A percentile compares a stretch with the other conserved stretches of the same genome.
Conservation (phyloP, 805 yeast species). For the Candida tallmaniae region DNA sequence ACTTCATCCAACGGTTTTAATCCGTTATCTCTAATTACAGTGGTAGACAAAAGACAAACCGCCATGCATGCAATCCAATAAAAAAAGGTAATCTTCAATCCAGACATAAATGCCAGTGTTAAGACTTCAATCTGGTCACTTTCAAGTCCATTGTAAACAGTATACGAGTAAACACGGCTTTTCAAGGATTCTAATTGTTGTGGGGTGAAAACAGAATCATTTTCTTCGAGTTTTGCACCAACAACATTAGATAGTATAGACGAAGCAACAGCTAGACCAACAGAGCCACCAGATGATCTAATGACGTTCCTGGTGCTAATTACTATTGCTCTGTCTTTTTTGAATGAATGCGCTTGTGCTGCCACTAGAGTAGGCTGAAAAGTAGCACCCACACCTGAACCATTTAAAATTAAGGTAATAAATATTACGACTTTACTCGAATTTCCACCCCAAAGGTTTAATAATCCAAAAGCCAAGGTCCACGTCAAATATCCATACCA, state of each 20-base stretch:
- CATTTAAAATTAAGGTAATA: conserved; percentile 14
- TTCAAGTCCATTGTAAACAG: background rate
- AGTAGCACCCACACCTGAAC: conserved; percentile 45
- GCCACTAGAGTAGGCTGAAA: conserved; percentile 57
- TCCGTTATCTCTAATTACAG: conserved; percentile 35
- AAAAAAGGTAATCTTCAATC: conserved; percentile 27
- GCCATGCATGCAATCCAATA: conserved; percentile 30
- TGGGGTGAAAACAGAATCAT: too few relatives aligned
- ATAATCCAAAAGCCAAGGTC: conserved; percentile 38
- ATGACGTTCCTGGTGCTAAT: conserved; percentile 30
- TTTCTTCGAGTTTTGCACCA: conserved; percentile 8
- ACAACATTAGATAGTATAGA: conserved; percentile 28
- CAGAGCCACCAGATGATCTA: conserved; percentile 33
- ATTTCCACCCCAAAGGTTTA: conserved; percentile 25
- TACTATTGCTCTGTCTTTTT: conserved; percentile 31
- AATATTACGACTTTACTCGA: conserved; percentile 28
- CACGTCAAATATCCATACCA: conserved; percentile 36
- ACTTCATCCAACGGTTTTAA: conserved; percentile 22
- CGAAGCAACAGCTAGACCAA: conserved; percentile 29
- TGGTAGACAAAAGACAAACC: conserved; percentile 22
- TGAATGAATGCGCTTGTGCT: conserved; percentile 40
- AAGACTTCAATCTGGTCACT: conserved; percentile 7
- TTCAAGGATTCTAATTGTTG: too few relatives aligned
- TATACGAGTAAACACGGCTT: too few relatives aligned
- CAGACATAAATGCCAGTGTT: conserved; percentile 19